phyloP scores from a whole-genome alignment of 106 monocot species.

The Narthecium ossifragum region DNA sequence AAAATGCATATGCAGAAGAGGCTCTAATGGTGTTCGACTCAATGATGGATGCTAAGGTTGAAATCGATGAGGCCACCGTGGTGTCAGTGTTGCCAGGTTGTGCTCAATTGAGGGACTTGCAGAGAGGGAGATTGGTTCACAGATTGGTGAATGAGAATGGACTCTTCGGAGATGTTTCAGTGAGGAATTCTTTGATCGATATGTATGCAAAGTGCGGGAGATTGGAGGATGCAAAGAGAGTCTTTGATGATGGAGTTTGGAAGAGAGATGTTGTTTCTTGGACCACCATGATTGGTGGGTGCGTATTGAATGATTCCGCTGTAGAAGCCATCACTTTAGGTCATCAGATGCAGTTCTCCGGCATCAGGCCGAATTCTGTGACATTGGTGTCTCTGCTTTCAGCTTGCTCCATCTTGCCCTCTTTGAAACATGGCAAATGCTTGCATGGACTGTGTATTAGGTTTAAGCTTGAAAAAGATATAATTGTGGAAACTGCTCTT shows the following conservation, averaged over 20 bases:
- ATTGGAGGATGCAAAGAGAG: constrained; percentile 46
- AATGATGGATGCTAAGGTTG: constrained; percentile 24
- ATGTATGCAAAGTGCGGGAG: constrained; percentile 75
- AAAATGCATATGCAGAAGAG: constrained; percentile 31
- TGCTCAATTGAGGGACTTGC: constrained; percentile 35
- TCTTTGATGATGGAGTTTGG: constrained; percentile 34
- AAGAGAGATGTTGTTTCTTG: constrained; percentile 56
- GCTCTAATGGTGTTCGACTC: constrained; percentile 34
- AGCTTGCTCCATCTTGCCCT: constrained; percentile 27
- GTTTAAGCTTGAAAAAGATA: constrained; percentile 28
- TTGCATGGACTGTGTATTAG: constrained; percentile 50
- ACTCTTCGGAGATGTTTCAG: constrained; percentile 16
- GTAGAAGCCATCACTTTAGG: constrained; percentile 35
- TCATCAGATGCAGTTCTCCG: constrained; percentile 29
- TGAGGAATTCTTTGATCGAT: constrained; percentile 68
- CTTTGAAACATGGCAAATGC: constrained; percentile 28
- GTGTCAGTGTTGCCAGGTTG: constrained; percentile 71
- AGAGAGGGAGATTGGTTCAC: constrained; percentile 38
- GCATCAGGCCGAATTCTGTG: constrained; percentile 44
- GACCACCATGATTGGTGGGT: constrained; percentile 74
- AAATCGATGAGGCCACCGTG: constrained; percentile 33
- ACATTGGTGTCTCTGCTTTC: constrained; percentile 55
- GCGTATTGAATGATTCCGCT: constrained; percentile 21
- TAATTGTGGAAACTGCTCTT: constrained; percentile 62
- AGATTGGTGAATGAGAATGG: constrained; percentile 26